phyloP scores from a whole-genome alignment of 2,329 filamentous ascomycete species.

The Scedosporium boydii region DNA sequence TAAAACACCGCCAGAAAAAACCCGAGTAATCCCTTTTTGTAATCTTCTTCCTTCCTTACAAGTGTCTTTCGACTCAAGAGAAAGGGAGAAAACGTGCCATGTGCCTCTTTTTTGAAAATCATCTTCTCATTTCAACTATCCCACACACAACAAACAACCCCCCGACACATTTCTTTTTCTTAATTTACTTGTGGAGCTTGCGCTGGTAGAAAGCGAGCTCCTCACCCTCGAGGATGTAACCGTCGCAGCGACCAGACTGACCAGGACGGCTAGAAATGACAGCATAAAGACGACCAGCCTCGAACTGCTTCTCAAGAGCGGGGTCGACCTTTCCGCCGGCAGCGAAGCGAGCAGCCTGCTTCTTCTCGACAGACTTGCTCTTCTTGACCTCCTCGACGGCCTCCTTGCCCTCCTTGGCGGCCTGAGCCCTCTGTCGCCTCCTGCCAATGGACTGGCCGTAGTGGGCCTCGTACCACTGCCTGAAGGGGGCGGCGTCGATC shows the following conservation, averaged over 20 bases:
- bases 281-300: slow-evolving; percentile 95
- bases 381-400: slow-evolving; percentile 67
- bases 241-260: slow-evolving; percentile 93
- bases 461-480: slow-evolving; percentile 99
- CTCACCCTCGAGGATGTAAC: slow-evolving; percentile 98
- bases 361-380: slow-evolving; percentile 91
- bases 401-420: slow-evolving; percentile 48
- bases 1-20: slow-evolving; percentile 25
- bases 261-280: slow-evolving; percentile 88
- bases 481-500: slow-evolving; percentile 96
- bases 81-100: neutral
- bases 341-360: slow-evolving; percentile 83
- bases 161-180: neutral
- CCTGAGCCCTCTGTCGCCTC: slow-evolving; percentile 76
- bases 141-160: no score
- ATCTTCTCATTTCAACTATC: no score
- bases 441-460: slow-evolving; percentile 88
- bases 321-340: slow-evolving; percentile 84
- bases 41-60: slow-evolving; percentile 8
- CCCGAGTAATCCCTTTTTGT: slow-evolving; percentile 4
- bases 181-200: slow-evolving; percentile 91
- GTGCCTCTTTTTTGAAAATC: neutral
- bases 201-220: slow-evolving; percentile 99
- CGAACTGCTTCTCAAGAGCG: slow-evolving; percentile 95
- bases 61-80: neutral